Evolutionary conservation across 2,329 filamentous ascomycete genomes (phyloP).

Genomic region (Cytospora chrysosperma): DNA sequence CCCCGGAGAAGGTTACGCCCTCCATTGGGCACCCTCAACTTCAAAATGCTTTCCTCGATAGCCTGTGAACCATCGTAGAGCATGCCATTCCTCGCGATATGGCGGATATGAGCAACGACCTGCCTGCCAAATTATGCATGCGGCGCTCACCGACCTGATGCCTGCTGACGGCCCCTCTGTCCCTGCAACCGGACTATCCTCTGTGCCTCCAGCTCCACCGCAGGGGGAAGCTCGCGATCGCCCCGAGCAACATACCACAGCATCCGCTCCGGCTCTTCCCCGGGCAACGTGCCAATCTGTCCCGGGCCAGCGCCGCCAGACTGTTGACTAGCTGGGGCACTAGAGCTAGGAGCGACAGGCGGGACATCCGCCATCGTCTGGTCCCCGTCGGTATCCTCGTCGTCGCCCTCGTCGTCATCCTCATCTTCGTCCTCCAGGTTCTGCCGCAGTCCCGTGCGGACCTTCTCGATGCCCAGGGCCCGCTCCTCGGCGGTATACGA

Average conservation of each 20-base stretch:
- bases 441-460: conserved; percentile 68
- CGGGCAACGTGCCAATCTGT: background rate
- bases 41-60: background rate
- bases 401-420: conserved; percentile 56
- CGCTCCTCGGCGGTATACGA: conserved; percentile 72
- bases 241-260: conserved; percentile 13
- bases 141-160: background rate
- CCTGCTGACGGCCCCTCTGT: background rate
- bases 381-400: conserved; percentile 49
- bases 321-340: conserved; percentile 14
- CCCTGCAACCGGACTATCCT: background rate
- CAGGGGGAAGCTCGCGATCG: conserved; percentile 9
- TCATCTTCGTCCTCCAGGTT: conserved; percentile 50
- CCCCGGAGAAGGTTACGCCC: background rate
- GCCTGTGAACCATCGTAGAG: background rate
- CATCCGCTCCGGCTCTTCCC: conserved; percentile 14
- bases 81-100: background rate
- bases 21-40: background rate
- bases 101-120: background rate
- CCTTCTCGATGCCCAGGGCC: conserved; percentile 63
- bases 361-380: conserved; percentile 31
- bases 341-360: conserved; percentile 1
- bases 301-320: background rate
- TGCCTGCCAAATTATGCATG: background rate
- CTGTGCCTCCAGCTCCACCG: conserved; percentile 10